Conservation (phyloP, 2,329 filamentous ascomycete genomes). For the Mollisia scopiformis region DNA sequence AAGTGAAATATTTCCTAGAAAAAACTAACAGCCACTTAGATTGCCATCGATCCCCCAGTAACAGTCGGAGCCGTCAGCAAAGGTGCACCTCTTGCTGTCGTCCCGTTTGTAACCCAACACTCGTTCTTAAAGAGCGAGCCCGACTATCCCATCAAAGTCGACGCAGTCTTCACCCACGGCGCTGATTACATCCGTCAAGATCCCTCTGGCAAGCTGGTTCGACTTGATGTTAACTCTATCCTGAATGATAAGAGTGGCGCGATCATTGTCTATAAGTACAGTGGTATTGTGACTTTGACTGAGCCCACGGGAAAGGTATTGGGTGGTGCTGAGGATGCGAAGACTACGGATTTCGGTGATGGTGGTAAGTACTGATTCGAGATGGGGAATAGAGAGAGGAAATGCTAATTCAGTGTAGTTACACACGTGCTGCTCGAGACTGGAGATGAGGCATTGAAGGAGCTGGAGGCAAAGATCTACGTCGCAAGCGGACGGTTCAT, state of each 20-base stretch:
- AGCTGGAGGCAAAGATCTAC: slow-evolving; percentile 43
- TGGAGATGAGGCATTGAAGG: slow-evolving; percentile 39
- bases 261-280: slow-evolving; percentile 42
- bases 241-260: slow-evolving; percentile 41
- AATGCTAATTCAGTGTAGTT: slow-evolving; percentile 29
- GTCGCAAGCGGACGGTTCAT: slow-evolving; percentile 47
- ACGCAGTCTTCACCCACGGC: slow-evolving; percentile 43
- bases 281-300: slow-evolving; percentile 41
- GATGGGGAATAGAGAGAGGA: neutral
- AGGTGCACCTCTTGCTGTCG: slow-evolving; percentile 39
- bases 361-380: slow-evolving; percentile 36
- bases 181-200: slow-evolving; percentile 46
- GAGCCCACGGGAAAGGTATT: slow-evolving; percentile 40
- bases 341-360: slow-evolving; percentile 44
- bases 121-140: slow-evolving; percentile 42
- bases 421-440: slow-evolving; percentile 44
- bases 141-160: slow-evolving; percentile 39
- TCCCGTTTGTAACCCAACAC: slow-evolving; percentile 29
- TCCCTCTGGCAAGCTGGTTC: slow-evolving; percentile 40
- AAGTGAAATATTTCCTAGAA: neutral
- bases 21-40: slow-evolving; percentile 28
- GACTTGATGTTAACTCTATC: slow-evolving; percentile 43
- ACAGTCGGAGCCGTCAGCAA: slow-evolving; percentile 30
- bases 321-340: slow-evolving; percentile 39
- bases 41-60: slow-evolving; percentile 40